Base-by-base conservation (phyloP, 1,139 yeast genomes). In the Komagataea norvegica region DNA sequence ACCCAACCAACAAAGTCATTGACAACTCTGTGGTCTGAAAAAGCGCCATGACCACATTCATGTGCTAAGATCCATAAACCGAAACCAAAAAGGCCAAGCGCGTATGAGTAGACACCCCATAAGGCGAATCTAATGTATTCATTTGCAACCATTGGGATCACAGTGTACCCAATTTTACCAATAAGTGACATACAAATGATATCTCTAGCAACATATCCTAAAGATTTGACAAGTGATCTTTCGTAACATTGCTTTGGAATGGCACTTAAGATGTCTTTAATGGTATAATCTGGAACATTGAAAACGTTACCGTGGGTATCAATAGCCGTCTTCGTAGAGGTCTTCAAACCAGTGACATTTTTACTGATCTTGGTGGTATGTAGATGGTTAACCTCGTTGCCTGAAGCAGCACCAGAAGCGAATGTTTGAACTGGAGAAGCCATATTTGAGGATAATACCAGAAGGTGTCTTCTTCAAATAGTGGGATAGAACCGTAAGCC, bases 41-140 rank as follows among this genome's bases (percentile, higher is more conserved):
- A 76, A 11, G 81, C 81, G 52, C 71, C 76, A 54, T 76, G 82
- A 40, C 82, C 82, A 68, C 82, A 76, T 56, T 76, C 82, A 54
- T 76, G 82, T 31, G 81, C 80, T 59, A 77, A 55, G 39, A 77
- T 74, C 82, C 82, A 77, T 30, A 75, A 47, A 34, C 83, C 82
- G 26, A 77, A 72, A 9, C 68, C 70, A 44, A 70, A 64, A 38
- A 71, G 60, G 25, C 77, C 75, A 44, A 66, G 61, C 39, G 60
- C 53, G 51, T 62, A 62, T 34, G 66, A 57, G 22, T 50, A 67
- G 13, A 54, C 59, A 35, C 60, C 42, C 79, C 80, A 77, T 28
- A 67, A 62, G 2, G 55, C 56, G 31, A 65, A 67, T 53, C 81
- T 65, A 5, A 57, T 43, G 15, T 40, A 45, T 25, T 52, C 47